phyloP scores from a whole-genome alignment of 2,329 filamentous ascomycete genomes.

The Beauveria scarabaeidicola region DNA sequence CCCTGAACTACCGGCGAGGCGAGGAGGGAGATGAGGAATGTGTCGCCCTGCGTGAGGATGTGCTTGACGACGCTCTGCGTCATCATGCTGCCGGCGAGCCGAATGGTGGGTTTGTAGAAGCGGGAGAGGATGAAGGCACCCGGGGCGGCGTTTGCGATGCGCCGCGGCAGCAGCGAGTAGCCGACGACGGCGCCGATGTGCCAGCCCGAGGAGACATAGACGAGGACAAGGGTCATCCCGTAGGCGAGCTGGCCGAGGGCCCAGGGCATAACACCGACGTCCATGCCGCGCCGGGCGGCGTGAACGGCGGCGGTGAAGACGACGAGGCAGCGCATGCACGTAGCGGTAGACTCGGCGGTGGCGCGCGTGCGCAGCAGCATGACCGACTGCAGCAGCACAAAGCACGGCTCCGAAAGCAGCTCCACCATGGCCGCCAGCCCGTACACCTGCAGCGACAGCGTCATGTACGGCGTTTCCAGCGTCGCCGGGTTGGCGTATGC shows the following conservation, averaged over 20 bases:
- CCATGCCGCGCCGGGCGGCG: conserved; percentile 40
- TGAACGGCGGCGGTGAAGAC: conserved; percentile 65
- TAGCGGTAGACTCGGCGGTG: conserved; percentile 72
- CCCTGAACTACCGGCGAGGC: conserved; percentile 76
- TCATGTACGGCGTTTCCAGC: conserved; percentile 55
- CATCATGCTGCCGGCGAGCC: conserved; percentile 73
- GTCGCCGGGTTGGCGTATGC: conserved; percentile 38
- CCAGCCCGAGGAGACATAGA: conserved; percentile 60
- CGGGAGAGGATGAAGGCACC: conserved; percentile 43
- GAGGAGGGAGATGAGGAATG: conserved; percentile 72
- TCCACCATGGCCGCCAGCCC: conserved; percentile 57
- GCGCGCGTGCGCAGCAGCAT: conserved; percentile 75
- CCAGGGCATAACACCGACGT: conserved; percentile 76
- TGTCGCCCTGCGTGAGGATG: conserved; percentile 87
- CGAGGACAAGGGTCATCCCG: conserved; percentile 54
- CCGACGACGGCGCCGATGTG: conserved; percentile 44
- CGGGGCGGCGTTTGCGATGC: conserved; percentile 20
- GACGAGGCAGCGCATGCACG: conserved; percentile 64
- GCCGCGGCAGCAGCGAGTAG: conserved; percentile 60
- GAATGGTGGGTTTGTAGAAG: conserved; percentile 63
- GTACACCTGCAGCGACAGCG: conserved; percentile 44
- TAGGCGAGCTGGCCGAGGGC: conserved; percentile 79
- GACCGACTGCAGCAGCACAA: conserved; percentile 76
- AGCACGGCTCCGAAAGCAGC: conserved; percentile 77
- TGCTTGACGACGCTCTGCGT: conserved; percentile 87